Conservation (phyloP, 192 early-diverging fungal species). For the Pilaira anomala region DNA sequence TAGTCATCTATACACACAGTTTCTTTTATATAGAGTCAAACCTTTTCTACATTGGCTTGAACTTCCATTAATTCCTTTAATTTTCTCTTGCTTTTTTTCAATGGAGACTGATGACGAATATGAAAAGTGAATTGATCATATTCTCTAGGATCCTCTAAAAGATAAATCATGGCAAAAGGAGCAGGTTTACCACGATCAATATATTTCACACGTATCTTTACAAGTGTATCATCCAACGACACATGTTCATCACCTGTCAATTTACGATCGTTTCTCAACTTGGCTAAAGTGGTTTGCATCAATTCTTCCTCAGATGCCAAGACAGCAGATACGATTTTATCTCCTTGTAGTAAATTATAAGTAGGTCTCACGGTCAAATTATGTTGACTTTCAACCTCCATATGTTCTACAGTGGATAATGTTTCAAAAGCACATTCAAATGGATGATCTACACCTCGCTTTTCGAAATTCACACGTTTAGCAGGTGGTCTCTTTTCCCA, state of each 20-base stretch:
- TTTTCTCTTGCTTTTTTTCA: constrained; percentile 26
- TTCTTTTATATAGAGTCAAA: not conserved
- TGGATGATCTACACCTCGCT: constrained; percentile 61
- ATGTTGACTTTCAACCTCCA: not conserved
- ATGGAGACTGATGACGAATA: not conserved
- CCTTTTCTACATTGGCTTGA: constrained; percentile 26
- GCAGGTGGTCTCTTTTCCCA: constrained; percentile 72
- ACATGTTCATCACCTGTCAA: too few species aligned
- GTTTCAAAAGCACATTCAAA: constrained; percentile 68
- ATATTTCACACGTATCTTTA: constrained; percentile 52
- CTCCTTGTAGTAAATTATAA: constrained; percentile 7
- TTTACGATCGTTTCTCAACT: too few species aligned
- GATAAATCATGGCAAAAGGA: constrained; percentile 56
- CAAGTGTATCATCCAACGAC: constrained; percentile 39
- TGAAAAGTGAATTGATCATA: constrained; percentile 43
- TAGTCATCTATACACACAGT: not conserved
- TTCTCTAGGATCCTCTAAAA: constrained; percentile 36
- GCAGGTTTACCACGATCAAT: constrained; percentile 47
- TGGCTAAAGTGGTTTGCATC: not conserved
- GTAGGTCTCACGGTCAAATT: not conserved
- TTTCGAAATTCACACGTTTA: constrained; percentile 80
- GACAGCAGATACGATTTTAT: not conserved
- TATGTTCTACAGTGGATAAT: not conserved
- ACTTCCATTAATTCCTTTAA: constrained; percentile 25
- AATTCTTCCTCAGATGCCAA: not conserved